Percentiles rank a stretch among this genome's conserved stretches.
Conservation (phyloP, 106 monocot genomes). For the Allium fistulosum region DNA sequence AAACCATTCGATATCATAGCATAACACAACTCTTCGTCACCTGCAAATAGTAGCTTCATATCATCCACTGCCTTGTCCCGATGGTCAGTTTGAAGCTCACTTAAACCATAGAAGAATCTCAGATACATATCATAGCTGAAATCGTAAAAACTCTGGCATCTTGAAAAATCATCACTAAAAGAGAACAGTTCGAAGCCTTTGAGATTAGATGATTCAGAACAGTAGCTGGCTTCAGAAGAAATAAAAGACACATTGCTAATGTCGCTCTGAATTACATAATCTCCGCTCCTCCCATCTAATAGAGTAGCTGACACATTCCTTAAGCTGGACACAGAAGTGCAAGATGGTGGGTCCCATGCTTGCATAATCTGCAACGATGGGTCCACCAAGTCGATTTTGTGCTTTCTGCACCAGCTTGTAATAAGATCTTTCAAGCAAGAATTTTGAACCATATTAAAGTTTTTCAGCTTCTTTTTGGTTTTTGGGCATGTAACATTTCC, state of each 20-base stretch:
- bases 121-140: slow-evolving; percentile 52
- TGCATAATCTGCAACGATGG: slow-evolving; percentile 1
- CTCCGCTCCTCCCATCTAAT: slow-evolving; percentile 26
- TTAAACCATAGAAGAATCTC: slow-evolving; percentile 49
- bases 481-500: slow-evolving; percentile 82
- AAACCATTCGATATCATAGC: slow-evolving; percentile 63
- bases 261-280: slow-evolving; percentile 32
- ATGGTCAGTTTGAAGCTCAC: slow-evolving; percentile 29
- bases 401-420: slow-evolving; percentile 49
- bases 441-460: slow-evolving; percentile 50
- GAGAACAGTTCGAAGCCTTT: slow-evolving; percentile 28
- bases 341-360: slow-evolving; percentile 25
- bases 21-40: slow-evolving; percentile 24
- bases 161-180: slow-evolving; percentile 54
- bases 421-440: slow-evolving; percentile 72
- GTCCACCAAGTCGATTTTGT: slow-evolving; percentile 24
- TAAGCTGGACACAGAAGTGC: slow-evolving; percentile 54
- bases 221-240: slow-evolving; percentile 36
- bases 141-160: slow-evolving; percentile 33
- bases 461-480: slow-evolving; percentile 54
- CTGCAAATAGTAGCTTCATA: slow-evolving; percentile 31
- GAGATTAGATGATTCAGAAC: slow-evolving; percentile 39
- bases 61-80: slow-evolving; percentile 45
- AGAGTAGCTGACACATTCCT: slow-evolving; percentile 42
- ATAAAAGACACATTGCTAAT: slow-evolving; percentile 43